Base-by-base conservation (phyloP, 1,139 yeast genomes). In the Saccharomyces hybrid region DNA sequence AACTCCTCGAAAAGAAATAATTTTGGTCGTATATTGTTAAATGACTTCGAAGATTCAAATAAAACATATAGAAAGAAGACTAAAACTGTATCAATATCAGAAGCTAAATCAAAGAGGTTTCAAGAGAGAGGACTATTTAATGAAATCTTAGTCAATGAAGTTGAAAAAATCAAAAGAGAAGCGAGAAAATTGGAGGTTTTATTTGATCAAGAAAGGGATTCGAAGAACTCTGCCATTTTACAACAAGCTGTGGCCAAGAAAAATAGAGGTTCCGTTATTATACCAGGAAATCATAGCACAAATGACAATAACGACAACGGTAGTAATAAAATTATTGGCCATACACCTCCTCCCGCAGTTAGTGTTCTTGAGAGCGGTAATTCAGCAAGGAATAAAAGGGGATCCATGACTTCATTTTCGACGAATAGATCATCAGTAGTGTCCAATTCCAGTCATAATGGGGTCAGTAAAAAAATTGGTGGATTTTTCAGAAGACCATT, bases 151-250 rank as follows among this genome's bases (percentile, higher is more conserved):
- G 64, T 70, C 0, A 73, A 71, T 31, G 88, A 84, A 64, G 64
- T 72, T 8, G 80, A 76, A 29, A 78, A 83, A 62, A 59, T 77
- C 32, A 75, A 75, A 57, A 70, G 85, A 50, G 89, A 84, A 58
- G 61, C 66, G 4, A 71, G 73, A 47, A 81, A 77, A 61, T 69
- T 64, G 38, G 83, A 78, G 32, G 59, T 63, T 4, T 59, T 80
- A 38, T 75, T 73, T 34, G 65, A 70, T 16, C 77, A 75, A 57
- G 74, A 73, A 52, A 65, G 70, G 28, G 67, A 64, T n/a, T 51
- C 51, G 8, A 61, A 59, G 31, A 57, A 60, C 14, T 53, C 59
- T 1, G 56, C 55, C 6, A 34, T 54, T 11, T 49, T 57, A 8
- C 63, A 62, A 50, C 57, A 59, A 23, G 51, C 56, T 2, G 48